Conservation (phyloP, 2,329 filamentous ascomycete genomes). For the Stemphylium beticola region DNA sequence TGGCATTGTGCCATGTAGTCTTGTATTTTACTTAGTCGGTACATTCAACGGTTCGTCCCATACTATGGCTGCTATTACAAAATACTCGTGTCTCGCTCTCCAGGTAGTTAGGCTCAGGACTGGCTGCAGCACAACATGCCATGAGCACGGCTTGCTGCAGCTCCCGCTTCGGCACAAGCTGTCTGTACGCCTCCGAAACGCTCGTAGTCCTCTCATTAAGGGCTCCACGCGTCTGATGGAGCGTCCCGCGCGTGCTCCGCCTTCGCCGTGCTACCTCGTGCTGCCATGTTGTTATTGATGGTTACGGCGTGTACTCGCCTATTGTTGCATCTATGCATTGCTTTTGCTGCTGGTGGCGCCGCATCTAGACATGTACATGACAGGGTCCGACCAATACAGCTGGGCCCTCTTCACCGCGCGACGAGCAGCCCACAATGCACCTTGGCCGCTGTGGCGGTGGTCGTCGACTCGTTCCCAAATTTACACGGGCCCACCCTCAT, state of each 20-base stretch:
- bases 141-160: constrained; percentile 21
- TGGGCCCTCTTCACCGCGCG: neutral
- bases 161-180: constrained; percentile 27
- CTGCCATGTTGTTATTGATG: constrained; percentile 22
- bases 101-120: constrained; percentile 1
- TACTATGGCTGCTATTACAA: no score
- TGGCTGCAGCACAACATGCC: constrained; percentile 22
- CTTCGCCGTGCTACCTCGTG: constrained; percentile 31
- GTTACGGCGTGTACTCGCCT: constrained; percentile 13
- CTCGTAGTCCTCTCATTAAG: constrained; percentile 27
- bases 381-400: neutral
- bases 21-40: neutral
- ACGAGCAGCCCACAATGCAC: neutral
- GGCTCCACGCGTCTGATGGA: constrained; percentile 41
- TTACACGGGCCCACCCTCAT: neutral
- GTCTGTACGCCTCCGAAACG: constrained; percentile 43
- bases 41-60: no score
- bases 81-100: neutral
- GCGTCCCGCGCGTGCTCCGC: constrained; percentile 39
- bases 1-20: constrained; percentile 1
- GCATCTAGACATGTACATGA: neutral
- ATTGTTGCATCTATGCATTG: constrained; percentile 1
- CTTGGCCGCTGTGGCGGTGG: neutral
- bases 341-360: neutral
- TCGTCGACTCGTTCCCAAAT: neutral